These are phyloP conservation scores for Amauroascus niger DNA, from an alignment of 2,329 filamentous ascomycete species.

Conservation along the genomic window DNA sequence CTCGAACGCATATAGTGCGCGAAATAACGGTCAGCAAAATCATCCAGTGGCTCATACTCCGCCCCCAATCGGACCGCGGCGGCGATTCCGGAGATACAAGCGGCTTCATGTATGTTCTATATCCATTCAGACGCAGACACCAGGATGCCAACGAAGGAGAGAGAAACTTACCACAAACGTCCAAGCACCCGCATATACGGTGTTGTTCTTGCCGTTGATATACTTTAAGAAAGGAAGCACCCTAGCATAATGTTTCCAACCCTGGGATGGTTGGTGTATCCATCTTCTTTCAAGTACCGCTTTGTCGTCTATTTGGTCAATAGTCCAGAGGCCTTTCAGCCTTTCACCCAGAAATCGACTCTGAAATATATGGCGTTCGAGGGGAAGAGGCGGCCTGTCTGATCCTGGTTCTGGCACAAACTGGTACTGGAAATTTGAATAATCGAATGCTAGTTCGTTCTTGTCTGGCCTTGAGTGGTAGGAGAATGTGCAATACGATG, in stretches of 20 bases:
- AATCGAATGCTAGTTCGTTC: constrained; percentile 59
- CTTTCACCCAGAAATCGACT: constrained; percentile 53
- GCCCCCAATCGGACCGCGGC: constrained; percentile 61
- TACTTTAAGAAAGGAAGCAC: constrained; percentile 64
- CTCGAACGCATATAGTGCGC: constrained; percentile 24
- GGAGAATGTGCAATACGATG: constrained; percentile 53
- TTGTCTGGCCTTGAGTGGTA: constrained; percentile 46
- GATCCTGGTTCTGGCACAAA: constrained; percentile 40
- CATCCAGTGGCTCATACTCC: constrained; percentile 41
- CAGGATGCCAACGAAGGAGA: background rate
- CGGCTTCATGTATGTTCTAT: constrained; percentile 53
- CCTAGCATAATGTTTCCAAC: constrained; percentile 51
- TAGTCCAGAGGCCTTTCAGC: constrained; percentile 48
- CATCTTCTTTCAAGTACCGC: constrained; percentile 52
- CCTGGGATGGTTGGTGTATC: constrained; percentile 55
- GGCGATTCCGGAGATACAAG: constrained; percentile 60
- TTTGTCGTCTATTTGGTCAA: constrained; percentile 46
- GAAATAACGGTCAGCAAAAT: constrained; percentile 27
- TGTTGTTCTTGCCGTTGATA: constrained; percentile 55
- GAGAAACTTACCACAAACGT: constrained; percentile 51
- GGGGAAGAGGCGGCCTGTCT: constrained; percentile 23
- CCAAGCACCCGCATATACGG: constrained; percentile 57
- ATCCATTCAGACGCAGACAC: constrained; percentile 1
- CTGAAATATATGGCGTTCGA: constrained; percentile 59
- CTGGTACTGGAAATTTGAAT: constrained; percentile 65